Evolutionary conservation across 2,329 filamentous ascomycete genomes (phyloP), one percentile per base, ranked within the genome.

Genomic region (Colletotrichum destructivum): DNA sequence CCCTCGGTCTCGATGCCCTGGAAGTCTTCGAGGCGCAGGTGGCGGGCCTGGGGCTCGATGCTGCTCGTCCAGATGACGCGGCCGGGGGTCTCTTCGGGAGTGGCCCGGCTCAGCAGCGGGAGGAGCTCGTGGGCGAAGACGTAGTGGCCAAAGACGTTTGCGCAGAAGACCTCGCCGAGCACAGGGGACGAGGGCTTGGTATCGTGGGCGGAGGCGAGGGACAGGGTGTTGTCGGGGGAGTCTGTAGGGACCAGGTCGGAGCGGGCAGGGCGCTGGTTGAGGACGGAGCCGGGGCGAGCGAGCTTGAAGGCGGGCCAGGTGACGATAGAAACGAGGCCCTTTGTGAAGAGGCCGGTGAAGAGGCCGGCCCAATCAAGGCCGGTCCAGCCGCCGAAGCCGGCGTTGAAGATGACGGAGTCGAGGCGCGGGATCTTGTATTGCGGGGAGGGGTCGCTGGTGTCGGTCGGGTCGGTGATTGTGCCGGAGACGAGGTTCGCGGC

Each of bases 121-220:
- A 93, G 88, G 13, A 98, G 87, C 78, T 92, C 90, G 80, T 98
- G 95, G 18, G 90, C 90, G 31, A 99, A 90, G 78, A 98, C 84
- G 80, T 99, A 98, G 83, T 99, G 96, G 0, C 96, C 96, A 79
- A 99, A 98, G 40, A 98, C 88, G 79, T 98, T 98, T 61, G 96
- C 92, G 79, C 92, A 93, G 80, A 98, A 99, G 21, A 98, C 90
- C 75, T 94, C 88, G 3, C 94, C 95, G 0, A 99, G 84, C 6
- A 85, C 83, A 0, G 92, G 91, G 69, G 91, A 35, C 3, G 81
- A 78, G 16, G 88, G 83, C 78, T 95, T 87, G 69, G 44, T 61
- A 47, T 66, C 49, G 64, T 62, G 54, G 59, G 60, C 62, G 55
- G 55, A 69, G 56, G 65, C 61, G n/a, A 47, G 35, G 44, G 56